Percentiles rank a stretch among this genome's conserved stretches.
These are phyloP conservation scores for Leccinum truebloodii DNA, from an alignment of 768 basidiomycete species.

Conservation along the genomic window DNA sequence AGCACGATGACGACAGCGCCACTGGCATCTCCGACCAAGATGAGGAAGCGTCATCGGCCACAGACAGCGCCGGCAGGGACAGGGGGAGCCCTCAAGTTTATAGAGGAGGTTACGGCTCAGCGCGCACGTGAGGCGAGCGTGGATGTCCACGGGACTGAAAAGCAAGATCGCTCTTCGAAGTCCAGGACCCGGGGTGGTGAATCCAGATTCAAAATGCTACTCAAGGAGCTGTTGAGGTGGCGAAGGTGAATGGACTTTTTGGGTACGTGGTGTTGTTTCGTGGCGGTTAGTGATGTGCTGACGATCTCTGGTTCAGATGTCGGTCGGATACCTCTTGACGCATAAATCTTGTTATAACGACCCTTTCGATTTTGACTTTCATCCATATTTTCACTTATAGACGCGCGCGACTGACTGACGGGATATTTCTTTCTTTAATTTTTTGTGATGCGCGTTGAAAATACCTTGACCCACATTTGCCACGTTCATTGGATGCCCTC, in stretches of 20 bases:
- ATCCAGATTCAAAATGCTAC: slow-evolving; percentile 18
- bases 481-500: neutral
- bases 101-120: slow-evolving; percentile 8
- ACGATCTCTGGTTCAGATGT: neutral
- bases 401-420: neutral
- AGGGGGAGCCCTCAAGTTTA: slow-evolving; percentile 18
- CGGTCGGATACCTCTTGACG: neutral
- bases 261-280: slow-evolving; percentile 7
- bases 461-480: slow-evolving; percentile 7
- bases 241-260: neutral
- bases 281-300: neutral
- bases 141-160: neutral
- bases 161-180: neutral
- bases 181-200: neutral
- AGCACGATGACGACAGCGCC: neutral
- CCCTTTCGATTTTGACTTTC: neutral
- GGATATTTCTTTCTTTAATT: no score
- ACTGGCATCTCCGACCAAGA: slow-evolving; percentile 4
- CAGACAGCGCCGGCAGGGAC: slow-evolving; percentile 26
- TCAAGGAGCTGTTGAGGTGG: slow-evolving; percentile 24
- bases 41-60: slow-evolving; percentile 19
- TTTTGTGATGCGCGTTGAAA: slow-evolving; percentile 2
- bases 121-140: slow-evolving; percentile 5
- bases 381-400: neutral
- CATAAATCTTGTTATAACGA: neutral